Conservation (phyloP, 306 rosid genomes). For the Abrus pulchellus region DNA sequence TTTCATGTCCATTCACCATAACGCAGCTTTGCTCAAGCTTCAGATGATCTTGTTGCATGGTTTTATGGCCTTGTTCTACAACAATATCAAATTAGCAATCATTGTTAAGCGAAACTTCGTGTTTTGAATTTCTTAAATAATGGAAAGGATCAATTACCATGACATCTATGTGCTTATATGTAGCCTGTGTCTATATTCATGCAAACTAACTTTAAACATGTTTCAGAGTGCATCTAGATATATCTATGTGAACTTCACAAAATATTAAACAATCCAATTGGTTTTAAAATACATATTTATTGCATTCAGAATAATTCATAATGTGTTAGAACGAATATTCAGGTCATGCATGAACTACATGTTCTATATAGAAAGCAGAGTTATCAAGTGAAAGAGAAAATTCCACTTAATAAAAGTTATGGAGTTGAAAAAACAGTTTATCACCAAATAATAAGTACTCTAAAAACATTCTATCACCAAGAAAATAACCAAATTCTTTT, state of each 20-base stretch:
- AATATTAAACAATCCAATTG: neutral
- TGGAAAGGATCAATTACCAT: conserved; percentile 27
- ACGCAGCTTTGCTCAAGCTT: conserved; percentile 81
- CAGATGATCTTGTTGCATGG: conserved; percentile 43
- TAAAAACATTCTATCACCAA: neutral
- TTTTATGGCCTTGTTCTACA: conserved; percentile 48
- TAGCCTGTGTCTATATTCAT: neutral
- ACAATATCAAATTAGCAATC: conserved; percentile 27
- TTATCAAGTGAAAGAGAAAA: conserved; percentile 3
- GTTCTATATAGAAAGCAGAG: conserved; percentile 1
- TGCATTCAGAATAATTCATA: neutral
- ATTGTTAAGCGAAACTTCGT: conserved; percentile 37
- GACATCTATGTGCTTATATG: neutral
- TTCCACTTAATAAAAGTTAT: neutral
- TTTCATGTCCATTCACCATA: conserved; percentile 67
- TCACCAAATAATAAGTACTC: neutral
- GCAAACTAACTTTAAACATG: neutral
- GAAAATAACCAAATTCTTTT: neutral
- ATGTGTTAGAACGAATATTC: neutral
- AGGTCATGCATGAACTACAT: neutral
- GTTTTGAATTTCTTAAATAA: conserved; percentile 49
- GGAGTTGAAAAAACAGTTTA: neutral
- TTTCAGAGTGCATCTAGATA: conserved; percentile 10
- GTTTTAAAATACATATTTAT: neutral
- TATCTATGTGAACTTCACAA: neutral